Evolutionary conservation across 2,329 filamentous ascomycete genomes (phyloP).

Genomic region (Cladosporium sphaerospermum): DNA sequence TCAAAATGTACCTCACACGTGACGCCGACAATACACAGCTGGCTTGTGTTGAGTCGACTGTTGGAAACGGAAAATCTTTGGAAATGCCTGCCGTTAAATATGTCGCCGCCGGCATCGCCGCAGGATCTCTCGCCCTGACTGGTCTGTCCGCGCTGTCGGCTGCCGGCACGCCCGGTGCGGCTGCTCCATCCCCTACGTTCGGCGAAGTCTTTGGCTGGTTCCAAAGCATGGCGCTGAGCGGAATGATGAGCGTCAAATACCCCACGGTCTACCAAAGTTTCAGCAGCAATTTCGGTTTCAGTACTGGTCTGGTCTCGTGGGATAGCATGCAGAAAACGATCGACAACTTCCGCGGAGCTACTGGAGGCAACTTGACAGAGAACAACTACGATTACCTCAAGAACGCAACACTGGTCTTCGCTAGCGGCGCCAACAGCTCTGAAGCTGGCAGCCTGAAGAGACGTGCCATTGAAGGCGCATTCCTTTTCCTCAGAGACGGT

Average conservation of each 20-base stretch:
- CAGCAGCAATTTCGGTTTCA: constrained; percentile 89
- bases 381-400: constrained; percentile 68
- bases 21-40: constrained; percentile 52
- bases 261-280: constrained; percentile 85
- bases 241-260: constrained; percentile 89
- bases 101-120: constrained; percentile 75
- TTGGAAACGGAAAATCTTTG: constrained; percentile 83
- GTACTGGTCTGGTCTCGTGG: constrained; percentile 78
- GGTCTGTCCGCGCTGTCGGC: constrained; percentile 58
- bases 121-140: constrained; percentile 65
- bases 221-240: constrained; percentile 88
- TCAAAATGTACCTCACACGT: constrained; percentile 68
- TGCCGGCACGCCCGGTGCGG: constrained; percentile 52
- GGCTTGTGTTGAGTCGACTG: constrained; percentile 74
- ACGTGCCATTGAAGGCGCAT: constrained; percentile 21
- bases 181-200: constrained; percentile 74
- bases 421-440: constrained; percentile 51
- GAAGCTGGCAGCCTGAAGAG: constrained; percentile 20
- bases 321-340: constrained; percentile 71
- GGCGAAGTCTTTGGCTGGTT: constrained; percentile 82
- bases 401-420: constrained; percentile 69
- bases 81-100: constrained; percentile 72
- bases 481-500: constrained; percentile 28
- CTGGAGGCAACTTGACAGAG: constrained; percentile 80
- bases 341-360: constrained; percentile 71